phyloP scores from a whole-genome alignment of 208 protist species.

The Leishmania major region DNA sequence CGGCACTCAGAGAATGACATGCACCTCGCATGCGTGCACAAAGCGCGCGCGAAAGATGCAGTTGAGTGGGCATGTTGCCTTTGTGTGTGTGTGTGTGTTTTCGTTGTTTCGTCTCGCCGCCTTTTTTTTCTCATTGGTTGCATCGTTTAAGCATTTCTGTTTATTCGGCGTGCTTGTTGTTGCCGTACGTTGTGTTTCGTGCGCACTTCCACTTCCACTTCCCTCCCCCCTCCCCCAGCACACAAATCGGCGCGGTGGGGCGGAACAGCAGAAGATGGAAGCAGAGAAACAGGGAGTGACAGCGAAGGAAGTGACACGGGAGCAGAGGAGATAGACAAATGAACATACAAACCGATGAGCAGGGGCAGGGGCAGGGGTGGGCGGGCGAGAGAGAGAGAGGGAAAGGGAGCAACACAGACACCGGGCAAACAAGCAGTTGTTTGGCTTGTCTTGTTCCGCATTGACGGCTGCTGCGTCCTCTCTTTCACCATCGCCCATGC shows the following conservation, averaged over 20 bases:
- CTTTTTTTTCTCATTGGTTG: background rate
- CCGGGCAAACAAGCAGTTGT: background rate
- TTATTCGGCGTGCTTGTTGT: background rate
- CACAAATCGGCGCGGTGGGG: background rate
- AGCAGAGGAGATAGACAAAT: background rate
- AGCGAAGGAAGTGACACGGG: background rate
- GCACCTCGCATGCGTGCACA: background rate
- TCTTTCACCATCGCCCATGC: conserved; percentile 1
- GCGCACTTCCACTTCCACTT: background rate
- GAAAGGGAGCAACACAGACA: background rate
- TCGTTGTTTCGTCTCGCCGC: background rate
- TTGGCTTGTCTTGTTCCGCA: background rate
- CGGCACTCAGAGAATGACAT: background rate
- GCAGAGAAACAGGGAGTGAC: conserved; percentile 4
- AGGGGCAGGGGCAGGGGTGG: background rate
- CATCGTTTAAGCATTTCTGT: no score
- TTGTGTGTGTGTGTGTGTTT: background rate
- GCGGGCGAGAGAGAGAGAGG: no score
- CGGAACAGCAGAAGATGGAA: background rate
- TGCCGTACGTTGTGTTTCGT: background rate
- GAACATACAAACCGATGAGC: background rate
- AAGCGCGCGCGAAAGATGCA: background rate
- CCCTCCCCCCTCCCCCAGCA: background rate
- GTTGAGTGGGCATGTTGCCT: background rate
- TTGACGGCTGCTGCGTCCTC: background rate